Percentiles rank a stretch among this genome's conserved stretches.
Evolutionary conservation across 345 rosid species (phyloP).

Genomic region (Punica granatum): DNA sequence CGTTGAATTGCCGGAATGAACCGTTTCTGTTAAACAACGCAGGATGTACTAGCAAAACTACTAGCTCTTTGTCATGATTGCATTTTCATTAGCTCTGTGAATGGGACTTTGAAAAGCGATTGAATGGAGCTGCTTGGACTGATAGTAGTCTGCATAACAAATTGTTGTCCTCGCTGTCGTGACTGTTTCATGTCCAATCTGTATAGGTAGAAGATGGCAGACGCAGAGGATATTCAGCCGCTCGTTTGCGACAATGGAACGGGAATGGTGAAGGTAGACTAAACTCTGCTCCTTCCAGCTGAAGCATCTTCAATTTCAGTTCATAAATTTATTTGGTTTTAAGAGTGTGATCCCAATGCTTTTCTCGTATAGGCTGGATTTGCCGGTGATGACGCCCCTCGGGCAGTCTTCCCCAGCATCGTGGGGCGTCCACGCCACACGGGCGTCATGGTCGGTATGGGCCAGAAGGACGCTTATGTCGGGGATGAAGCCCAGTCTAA

Average conservation of each 20-base stretch:
- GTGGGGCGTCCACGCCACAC: slow-evolving; percentile 66
- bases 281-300: not conserved
- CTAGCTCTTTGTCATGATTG: no score
- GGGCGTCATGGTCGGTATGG: slow-evolving; percentile 76
- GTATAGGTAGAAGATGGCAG: slow-evolving; percentile 26
- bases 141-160: not conserved
- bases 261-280: slow-evolving; percentile 40
- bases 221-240: slow-evolving; percentile 30
- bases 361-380: slow-evolving; percentile 45
- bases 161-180: not conserved
- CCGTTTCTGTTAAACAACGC: no score
- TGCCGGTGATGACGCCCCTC: slow-evolving; percentile 65
- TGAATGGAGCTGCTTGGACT: no score
- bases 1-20: no score
- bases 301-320: not conserved
- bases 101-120: no score
- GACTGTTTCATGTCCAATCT: not conserved
- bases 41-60: no score
- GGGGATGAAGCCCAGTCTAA: slow-evolving; percentile 78
- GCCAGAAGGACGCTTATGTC: slow-evolving; percentile 64
- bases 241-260: slow-evolving; percentile 50
- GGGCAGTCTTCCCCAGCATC: slow-evolving; percentile 69
- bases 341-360: not conserved
- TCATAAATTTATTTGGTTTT: not conserved
- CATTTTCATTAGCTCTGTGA: no score